These are phyloP conservation scores for Dactylonectria macrodidyma DNA, from an alignment of 2,329 filamentous ascomycete species.

Conservation along the genomic window DNA sequence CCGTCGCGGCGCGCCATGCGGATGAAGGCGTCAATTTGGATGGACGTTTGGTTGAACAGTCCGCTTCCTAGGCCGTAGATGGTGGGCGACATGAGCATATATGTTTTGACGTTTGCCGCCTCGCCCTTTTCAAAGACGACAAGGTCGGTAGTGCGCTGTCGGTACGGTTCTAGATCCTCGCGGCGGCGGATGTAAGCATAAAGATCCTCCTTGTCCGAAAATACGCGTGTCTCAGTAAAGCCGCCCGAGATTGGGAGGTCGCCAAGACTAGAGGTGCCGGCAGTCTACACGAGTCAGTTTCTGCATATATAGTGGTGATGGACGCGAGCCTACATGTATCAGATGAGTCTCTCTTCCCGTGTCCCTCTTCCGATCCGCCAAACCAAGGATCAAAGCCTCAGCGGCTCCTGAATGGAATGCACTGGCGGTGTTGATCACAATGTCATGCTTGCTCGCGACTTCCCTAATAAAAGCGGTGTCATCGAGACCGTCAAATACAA, in stretches of 20 bases:
- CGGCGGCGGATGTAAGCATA: conserved; percentile 57
- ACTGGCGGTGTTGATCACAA: conserved; percentile 61
- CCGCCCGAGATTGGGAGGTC: conserved; percentile 56
- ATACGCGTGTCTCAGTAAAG: conserved; percentile 49
- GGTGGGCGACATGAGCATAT: conserved; percentile 61
- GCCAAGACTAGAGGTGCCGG: conserved; percentile 60
- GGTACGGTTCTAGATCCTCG: conserved; percentile 55
- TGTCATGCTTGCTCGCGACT: conserved; percentile 45
- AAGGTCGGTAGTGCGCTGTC: conserved; percentile 62
- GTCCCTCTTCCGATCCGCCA: conserved; percentile 54
- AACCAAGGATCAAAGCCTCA: conserved; percentile 58
- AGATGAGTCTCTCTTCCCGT: conserved; percentile 55
- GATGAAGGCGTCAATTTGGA: conserved; percentile 56
- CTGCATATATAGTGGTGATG: neutral
- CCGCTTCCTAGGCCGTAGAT: conserved; percentile 64
- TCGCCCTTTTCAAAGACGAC: conserved; percentile 57
- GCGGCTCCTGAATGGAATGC: conserved; percentile 56
- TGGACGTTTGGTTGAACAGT: conserved; percentile 56
- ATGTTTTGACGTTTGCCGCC: conserved; percentile 58
- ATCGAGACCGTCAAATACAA: conserved; percentile 45
- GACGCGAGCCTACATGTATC: conserved; percentile 50
- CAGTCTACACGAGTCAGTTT: conserved; percentile 42
- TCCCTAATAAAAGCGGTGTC: conserved; percentile 40
- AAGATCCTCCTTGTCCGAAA: conserved; percentile 62
- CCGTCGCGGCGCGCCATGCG: conserved; percentile 47